Evolutionary conservation across 768 basidiomycete species (phyloP), one percentile per base, ranked within the genome.

Genomic region (Chiua virens): DNA sequence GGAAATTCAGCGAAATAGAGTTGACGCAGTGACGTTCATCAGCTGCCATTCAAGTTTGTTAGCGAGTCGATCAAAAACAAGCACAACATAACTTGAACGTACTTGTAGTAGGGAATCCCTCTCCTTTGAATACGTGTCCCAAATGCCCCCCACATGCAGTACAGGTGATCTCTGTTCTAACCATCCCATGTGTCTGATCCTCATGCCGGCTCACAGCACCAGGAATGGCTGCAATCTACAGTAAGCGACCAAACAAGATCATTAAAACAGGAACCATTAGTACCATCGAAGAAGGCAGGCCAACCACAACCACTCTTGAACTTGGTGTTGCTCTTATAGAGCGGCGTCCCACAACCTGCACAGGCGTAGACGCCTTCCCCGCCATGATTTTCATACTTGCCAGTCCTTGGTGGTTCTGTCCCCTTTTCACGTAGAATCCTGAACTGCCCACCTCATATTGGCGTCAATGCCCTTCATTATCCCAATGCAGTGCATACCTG

Each of bases 211-310:
- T 79, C 27, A 98, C 89, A 21, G 94, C 92, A 30, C 93, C 94
- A 7, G 94, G 94, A 54, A 96, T 82, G 8, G 93, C 92, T 91
- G 54, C 28, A 28, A 37, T 36, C n/a, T 23, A 39, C 22, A 13
- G 34, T 56, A n/a, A 52, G 47, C 38, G 10, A 45, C 44, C 22
- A 18, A 22, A 8, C 22, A 44, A 10, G 32, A 20, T 25, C 8
- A n/a, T 2, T 5, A 34, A 13, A n/a, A 9, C 25, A 32, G 38
- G 50, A 20, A 21, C 9, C 59, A 72, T 50, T 54, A n/a, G n/a
- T n/a, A 88, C 89, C 89, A 65, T 96, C 94, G 65, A 87, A 98
- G 79, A 97, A 98, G 1, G 94, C 92, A n/a, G 95, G 94, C 94
- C 94, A 98, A 21, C 94, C 94, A 62, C 92, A 96, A 8, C 92